phyloP scores from a whole-genome alignment of 768 basidiomycete species.

The Goffeauzyma gilvescens region DNA sequence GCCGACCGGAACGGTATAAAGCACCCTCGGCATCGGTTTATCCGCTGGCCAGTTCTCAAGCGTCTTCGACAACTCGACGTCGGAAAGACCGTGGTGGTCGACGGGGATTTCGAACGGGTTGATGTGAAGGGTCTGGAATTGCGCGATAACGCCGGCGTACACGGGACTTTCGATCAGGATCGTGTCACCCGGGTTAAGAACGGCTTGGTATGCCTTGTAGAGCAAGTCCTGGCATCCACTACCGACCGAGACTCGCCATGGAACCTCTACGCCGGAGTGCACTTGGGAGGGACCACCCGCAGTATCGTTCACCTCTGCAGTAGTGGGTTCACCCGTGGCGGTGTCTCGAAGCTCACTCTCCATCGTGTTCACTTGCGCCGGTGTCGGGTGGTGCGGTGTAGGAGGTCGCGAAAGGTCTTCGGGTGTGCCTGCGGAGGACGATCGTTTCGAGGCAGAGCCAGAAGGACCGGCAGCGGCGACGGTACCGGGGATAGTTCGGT shows the following conservation, averaged over 20 bases:
- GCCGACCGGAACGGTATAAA: constrained; percentile 48
- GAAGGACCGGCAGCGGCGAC: neutral
- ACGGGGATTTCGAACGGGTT: constrained; percentile 44
- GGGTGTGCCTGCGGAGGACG: constrained; percentile 2
- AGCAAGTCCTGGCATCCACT: constrained; percentile 76
- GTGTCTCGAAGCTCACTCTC: constrained; percentile 2
- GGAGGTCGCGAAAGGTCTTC: constrained; percentile 3
- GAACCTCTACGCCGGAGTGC: constrained; percentile 37
- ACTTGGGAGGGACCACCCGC: neutral
- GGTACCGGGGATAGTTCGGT: constrained; percentile 2
- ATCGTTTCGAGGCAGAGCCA: neutral
- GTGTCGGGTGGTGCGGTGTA: constrained; percentile 5
- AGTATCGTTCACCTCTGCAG: neutral
- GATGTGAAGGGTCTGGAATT: constrained; percentile 20
- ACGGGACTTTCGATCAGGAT: constrained; percentile 52
- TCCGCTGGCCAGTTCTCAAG: constrained; percentile 56
- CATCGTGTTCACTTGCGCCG: neutral
- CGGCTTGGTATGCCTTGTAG: constrained; percentile 56
- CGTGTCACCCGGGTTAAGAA: constrained; percentile 61
- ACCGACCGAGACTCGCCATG: constrained; percentile 59
- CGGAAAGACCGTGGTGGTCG: constrained; percentile 51
- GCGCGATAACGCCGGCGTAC: constrained; percentile 31
- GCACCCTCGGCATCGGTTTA: constrained; percentile 52
- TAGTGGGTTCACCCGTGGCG: constrained; percentile 5
- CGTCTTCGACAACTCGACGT: constrained; percentile 43